Base-by-base conservation (phyloP, 2,329 filamentous ascomycete species). In the Phoma sp. region DNA sequence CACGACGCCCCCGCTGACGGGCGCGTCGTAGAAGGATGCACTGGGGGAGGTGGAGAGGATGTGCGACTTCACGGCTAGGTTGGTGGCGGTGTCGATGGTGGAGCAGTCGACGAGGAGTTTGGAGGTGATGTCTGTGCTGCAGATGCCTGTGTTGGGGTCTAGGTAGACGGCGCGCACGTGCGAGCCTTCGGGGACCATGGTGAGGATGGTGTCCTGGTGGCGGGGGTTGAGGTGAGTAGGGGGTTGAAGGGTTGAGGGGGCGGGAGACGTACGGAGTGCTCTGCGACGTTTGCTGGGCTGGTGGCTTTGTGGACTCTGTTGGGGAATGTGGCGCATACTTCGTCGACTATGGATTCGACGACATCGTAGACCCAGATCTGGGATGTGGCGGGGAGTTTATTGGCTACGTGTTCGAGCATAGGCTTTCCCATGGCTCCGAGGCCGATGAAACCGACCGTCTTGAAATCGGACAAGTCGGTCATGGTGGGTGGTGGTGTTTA, bases 381-480 rank as follows among this genome's bases (percentile, higher is more conserved):
- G 7, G 78, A 77, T 9, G 75, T 69, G 8, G 65, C 23, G 3
- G 77, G 71, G 42, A 81, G 71, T 58, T 82, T 83, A 22, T 75
- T 74, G 8, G 78, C 76, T 23, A 84, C 71, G 63, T 83, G 80
- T 18, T 66, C 68, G 4, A 78, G 75, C 81, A 84, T 84, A 9
- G 81, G 81, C 47, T 73, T 75, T 0, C 82, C 82, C 82, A 84
- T 84, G 9, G 78, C 75, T n/a, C 82, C 82, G 1, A 84, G 74
- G 59, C 82, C 82, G 40, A 85, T 78, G 69, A 83, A 85, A 39
- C 80, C 79, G 22, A 81, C 39, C 3, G 51, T 70, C n/a, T 58
- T 59, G 54, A 71, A 71, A 0, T 64, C 39, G 25, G 48, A 30
- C 13, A 55, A 42, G 37, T 62, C 52, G 18, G 55, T 39, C 71